Evolutionary conservation across 2,329 filamentous ascomycete species (phyloP).

Genomic region (Cladophialophora bantiana): DNA sequence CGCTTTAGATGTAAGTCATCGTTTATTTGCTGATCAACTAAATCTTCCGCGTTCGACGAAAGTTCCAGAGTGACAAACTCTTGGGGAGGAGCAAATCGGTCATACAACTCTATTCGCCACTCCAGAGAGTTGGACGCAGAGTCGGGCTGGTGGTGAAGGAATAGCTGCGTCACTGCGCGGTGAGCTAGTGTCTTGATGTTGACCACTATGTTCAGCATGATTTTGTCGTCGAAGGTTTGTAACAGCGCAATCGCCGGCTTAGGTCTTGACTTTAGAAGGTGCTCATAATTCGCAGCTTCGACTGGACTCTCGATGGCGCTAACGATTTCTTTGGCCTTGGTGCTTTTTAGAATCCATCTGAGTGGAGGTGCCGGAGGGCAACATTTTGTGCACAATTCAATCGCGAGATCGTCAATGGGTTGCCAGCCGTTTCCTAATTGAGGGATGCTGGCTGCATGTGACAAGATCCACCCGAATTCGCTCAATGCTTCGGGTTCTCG

Average conservation of each 20-base stretch:
- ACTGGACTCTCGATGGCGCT: slow-evolving; percentile 60
- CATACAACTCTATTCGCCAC: slow-evolving; percentile 38
- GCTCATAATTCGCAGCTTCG: slow-evolving; percentile 60
- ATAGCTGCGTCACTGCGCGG: slow-evolving; percentile 49
- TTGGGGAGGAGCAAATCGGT: slow-evolving; percentile 21
- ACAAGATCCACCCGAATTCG: slow-evolving; percentile 26
- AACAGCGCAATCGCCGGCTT: slow-evolving; percentile 49
- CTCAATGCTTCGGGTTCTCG: slow-evolving; percentile 26
- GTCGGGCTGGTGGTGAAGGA: slow-evolving; percentile 26
- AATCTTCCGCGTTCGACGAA: slow-evolving; percentile 16
- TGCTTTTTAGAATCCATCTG: slow-evolving; percentile 25
- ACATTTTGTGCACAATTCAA: slow-evolving; percentile 11
- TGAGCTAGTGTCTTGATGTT: slow-evolving; percentile 55
- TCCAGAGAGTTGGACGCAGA: slow-evolving; percentile 1
- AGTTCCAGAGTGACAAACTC: slow-evolving; percentile 21
- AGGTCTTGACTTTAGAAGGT: slow-evolving; percentile 57
- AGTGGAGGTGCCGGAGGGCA: slow-evolving; percentile 32
- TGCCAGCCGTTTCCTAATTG: slow-evolving; percentile 9
- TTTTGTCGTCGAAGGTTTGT: slow-evolving; percentile 29
- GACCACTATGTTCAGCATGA: slow-evolving; percentile 45
- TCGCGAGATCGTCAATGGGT: not conserved
- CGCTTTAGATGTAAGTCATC: slow-evolving; percentile 12
- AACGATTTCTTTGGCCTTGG: slow-evolving; percentile 43
- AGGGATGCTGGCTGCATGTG: slow-evolving; percentile 18
- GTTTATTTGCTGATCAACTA: not conserved